These are phyloP conservation scores for Camptophora hylomeconis DNA, from an alignment of 2,329 filamentous ascomycete species.

Conservation along the genomic window DNA sequence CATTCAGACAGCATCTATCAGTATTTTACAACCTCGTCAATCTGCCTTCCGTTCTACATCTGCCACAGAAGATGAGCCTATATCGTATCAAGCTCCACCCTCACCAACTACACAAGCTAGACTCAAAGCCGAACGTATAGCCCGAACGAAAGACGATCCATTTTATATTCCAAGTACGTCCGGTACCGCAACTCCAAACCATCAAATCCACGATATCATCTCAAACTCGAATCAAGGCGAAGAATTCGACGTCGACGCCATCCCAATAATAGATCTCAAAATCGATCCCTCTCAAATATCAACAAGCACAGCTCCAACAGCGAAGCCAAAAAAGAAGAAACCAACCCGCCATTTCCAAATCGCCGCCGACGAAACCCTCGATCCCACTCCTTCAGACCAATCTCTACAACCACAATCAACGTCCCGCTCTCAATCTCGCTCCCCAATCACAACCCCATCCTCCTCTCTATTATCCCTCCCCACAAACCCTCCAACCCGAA, in stretches of 20 bases:
- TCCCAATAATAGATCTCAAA: constrained; percentile 88
- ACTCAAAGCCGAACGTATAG: constrained; percentile 61
- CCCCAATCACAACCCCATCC: constrained; percentile 7
- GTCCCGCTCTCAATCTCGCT: constrained; percentile 27
- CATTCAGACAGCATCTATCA: constrained; percentile 11
- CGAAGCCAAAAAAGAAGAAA: constrained; percentile 22
- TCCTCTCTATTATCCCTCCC: constrained; percentile 9
- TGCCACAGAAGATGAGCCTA: constrained; percentile 7
- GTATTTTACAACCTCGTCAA: constrained; percentile 5
- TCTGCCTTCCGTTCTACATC: constrained; percentile 1
- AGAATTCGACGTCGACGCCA: constrained; percentile 81
- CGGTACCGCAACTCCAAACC: constrained; percentile 61
- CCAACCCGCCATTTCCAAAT: constrained; percentile 51
- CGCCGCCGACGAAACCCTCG: constrained; percentile 60
- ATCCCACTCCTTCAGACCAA: constrained; percentile 30
- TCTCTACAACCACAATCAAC: constrained; percentile 2
- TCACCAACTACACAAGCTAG: constrained; percentile 56
- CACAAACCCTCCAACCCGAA: constrained; percentile 2
- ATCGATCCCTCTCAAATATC: constrained; percentile 42
- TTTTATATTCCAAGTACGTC: constrained; percentile 68
- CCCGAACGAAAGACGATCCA: constrained; percentile 82
- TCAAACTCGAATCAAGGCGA: constrained; percentile 50
- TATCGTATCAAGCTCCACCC: constrained; percentile 46
- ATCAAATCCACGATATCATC: constrained; percentile 51
- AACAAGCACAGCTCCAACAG: constrained; percentile 4